A percentile compares a stretch with the other conserved stretches of the same genome.
Evolutionary conservation across 2,329 filamentous ascomycete species (phyloP).

Genomic region (Boeremia exigua): DNA sequence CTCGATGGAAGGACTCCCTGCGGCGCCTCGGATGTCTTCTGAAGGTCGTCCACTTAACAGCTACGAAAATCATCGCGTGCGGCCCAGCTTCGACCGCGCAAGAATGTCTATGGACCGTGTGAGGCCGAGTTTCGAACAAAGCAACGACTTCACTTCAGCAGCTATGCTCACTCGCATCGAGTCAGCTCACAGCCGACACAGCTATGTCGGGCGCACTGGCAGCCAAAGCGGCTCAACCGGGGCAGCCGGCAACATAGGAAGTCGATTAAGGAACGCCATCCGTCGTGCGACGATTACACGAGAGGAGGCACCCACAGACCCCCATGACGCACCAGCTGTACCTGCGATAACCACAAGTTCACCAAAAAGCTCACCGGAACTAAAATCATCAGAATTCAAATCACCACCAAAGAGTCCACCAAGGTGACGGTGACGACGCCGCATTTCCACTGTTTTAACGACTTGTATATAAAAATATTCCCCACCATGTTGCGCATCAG

Average conservation of each 20-base stretch:
- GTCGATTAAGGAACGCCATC: conserved; percentile 33
- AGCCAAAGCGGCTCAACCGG: conserved; percentile 20
- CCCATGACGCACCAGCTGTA: conserved; percentile 24
- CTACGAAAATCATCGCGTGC: conserved; percentile 50
- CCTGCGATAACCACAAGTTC: conserved; percentile 17
- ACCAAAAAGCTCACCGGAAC: conserved; percentile 5
- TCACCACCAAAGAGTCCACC: conserved; percentile 26
- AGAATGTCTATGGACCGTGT: conserved; percentile 86
- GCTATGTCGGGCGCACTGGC: conserved; percentile 18
- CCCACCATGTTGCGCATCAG: conserved; percentile 21
- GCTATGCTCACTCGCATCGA: conserved; percentile 85
- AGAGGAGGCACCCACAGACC: conserved; percentile 34
- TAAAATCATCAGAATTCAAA: conserved; percentile 8
- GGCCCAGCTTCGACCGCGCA: conserved; percentile 88
- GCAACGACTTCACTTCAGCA: conserved; percentile 89
- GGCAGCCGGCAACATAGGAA: conserved; percentile 19
- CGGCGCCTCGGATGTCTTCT: conserved; percentile 39
- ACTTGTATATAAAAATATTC: conserved; percentile 39
- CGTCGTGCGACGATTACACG: conserved; percentile 37
- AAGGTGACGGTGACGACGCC: conserved; percentile 10
- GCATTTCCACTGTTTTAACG: conserved; percentile 30
- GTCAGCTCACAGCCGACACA: conserved; percentile 58
- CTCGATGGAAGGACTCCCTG: conserved; percentile 42
- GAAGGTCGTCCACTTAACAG: conserved; percentile 24
- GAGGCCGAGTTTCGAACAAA: conserved; percentile 83